Evolutionary conservation across 108 stramenopile species (phyloP).

Genomic region (Cyclotella choctawhatcheeana): DNA sequence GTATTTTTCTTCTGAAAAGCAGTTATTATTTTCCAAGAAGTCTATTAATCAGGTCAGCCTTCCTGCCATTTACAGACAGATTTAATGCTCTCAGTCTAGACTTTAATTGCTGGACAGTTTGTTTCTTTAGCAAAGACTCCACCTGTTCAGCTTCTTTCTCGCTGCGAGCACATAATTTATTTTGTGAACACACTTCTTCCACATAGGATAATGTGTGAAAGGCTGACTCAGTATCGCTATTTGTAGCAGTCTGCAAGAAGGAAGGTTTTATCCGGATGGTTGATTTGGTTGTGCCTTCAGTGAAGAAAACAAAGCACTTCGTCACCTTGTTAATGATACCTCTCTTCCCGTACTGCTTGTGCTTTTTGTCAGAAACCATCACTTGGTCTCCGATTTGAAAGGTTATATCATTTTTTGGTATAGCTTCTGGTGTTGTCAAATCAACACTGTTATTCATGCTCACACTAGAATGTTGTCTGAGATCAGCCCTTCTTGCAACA

Average conservation of each 20-base stretch:
- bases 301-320: conserved; percentile 18
- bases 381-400: conserved; percentile 20
- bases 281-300: neutral
- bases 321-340: conserved; percentile 6
- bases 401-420: too few species aligned
- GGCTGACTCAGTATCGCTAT: neutral
- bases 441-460: neutral
- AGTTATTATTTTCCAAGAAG: neutral
- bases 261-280: conserved; percentile 12
- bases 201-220: neutral
- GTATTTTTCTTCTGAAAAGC: too few species aligned
- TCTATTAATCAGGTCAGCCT: conserved; percentile 9
- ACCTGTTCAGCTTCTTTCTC: neutral
- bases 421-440: too few species aligned
- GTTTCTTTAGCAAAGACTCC: neutral
- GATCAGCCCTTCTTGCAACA: neutral
- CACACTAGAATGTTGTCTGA: conserved; percentile 7
- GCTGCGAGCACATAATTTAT: neutral
- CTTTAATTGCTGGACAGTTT: conserved; percentile 4
- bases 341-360: neutral
- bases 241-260: conserved; percentile 1
- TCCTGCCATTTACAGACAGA: neutral
- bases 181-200: neutral
- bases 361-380: neutral
- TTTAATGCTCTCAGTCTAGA: neutral